Evolutionary conservation across 495 filamentous ascomycete genomes (phyloP).

Genomic region (Clohesyomyces aquaticus): DNA sequence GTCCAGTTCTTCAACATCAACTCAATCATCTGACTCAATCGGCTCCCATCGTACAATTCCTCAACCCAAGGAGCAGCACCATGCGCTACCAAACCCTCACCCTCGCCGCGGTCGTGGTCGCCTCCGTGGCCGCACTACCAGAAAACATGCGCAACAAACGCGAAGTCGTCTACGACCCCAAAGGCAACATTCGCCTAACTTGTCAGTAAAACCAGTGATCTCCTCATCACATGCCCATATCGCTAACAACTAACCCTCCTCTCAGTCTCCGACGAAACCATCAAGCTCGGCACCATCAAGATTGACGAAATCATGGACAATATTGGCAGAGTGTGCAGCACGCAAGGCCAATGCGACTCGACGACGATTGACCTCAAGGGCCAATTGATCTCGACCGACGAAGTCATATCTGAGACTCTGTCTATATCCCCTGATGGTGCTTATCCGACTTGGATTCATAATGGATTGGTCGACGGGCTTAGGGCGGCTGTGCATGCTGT

Average conservation of each 20-base stretch:
- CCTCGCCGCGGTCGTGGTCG: background rate
- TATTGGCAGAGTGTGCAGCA: background rate
- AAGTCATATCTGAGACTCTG: background rate
- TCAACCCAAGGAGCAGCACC: too few relatives aligned
- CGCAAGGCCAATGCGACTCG: constrained; percentile 12
- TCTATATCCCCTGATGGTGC: background rate
- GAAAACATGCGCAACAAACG: background rate
- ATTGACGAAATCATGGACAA: constrained; percentile 2
- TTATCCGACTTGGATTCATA: background rate
- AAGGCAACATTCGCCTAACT: constrained; percentile 5
- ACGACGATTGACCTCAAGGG: background rate
- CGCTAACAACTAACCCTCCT: background rate
- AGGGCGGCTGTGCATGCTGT: background rate
- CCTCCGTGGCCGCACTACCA: background rate
- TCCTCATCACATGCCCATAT: background rate
- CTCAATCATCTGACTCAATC: too few relatives aligned
- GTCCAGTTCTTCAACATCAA: too few relatives aligned
- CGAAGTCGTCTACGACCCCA: constrained; percentile 4
- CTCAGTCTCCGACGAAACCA: constrained; percentile 3
- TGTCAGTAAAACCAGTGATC: background rate
- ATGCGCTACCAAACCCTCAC: background rate
- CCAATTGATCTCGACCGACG: background rate
- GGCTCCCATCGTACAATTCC: too few relatives aligned
- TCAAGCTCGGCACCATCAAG: constrained; percentile 8
- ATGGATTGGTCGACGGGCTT: background rate